Evolutionary conservation across 2,329 filamentous ascomycete genomes (phyloP).

Genomic region (Metarhizium anisopliae): DNA sequence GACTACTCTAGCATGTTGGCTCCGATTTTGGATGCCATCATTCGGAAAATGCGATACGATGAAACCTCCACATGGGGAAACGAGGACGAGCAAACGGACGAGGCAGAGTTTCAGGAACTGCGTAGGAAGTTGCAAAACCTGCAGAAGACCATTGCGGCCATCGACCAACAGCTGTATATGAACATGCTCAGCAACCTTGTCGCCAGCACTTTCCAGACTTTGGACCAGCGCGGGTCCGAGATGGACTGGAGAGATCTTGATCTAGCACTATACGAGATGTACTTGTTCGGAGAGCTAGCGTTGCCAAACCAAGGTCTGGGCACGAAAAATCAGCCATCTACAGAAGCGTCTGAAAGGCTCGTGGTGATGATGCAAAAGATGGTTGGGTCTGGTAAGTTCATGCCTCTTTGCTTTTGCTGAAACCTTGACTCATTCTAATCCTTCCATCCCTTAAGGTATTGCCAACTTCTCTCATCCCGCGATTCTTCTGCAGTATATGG

Average conservation of each 20-base stretch:
- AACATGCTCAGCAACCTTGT: constrained; percentile 82
- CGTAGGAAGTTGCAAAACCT: constrained; percentile 82
- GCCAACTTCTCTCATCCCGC: constrained; percentile 81
- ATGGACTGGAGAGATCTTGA: constrained; percentile 95
- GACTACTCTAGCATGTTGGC: constrained; percentile 77
- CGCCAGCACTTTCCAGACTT: constrained; percentile 74
- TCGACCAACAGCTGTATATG: constrained; percentile 82
- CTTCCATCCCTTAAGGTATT: constrained; percentile 47
- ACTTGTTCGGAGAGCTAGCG: constrained; percentile 89
- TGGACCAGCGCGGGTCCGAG: constrained; percentile 62
- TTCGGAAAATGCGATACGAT: constrained; percentile 95
- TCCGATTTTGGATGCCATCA: constrained; percentile 83
- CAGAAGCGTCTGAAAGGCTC: constrained; percentile 69
- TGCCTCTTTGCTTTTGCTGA: not conserved
- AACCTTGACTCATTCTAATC: not conserved
- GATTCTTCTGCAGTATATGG: constrained; percentile 94
- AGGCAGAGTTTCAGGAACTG: constrained; percentile 94
- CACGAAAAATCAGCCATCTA: constrained; percentile 72
- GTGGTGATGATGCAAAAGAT: constrained; percentile 92
- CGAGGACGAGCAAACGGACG: constrained; percentile 90
- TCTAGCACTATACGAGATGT: constrained; percentile 90
- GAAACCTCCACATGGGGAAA: constrained; percentile 90
- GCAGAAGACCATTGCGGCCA: constrained; percentile 84
- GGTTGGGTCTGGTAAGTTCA: constrained; percentile 72
- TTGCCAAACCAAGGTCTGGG: constrained; percentile 81